Base-by-base conservation (phyloP, 257 asterid species). In the Ehretia macrophylla region DNA sequence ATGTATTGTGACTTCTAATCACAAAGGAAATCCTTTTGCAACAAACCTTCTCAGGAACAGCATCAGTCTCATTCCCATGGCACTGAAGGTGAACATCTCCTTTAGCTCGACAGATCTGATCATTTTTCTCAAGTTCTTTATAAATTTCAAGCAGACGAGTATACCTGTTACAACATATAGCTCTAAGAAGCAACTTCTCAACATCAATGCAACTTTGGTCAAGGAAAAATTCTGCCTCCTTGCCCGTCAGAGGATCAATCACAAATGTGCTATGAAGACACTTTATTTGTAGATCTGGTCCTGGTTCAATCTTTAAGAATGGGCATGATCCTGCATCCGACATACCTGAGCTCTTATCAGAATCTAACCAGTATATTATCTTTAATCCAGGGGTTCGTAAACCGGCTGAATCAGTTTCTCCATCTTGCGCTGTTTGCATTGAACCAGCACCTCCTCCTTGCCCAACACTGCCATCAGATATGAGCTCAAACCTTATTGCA, bases 401-500 rank as follows among this genome's bases (percentile, higher is more conserved):
- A 59, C 83, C 79, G 65, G 83, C 77, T 52, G 82, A 73, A 72
- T 93, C 97, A 69, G 77, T 73, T 54, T 93, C 99, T 71, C 86
- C 96, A 67, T 89, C 97, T 75, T 78, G 96, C 37, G 83, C 60
- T 48, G 66, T 73, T 55, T 83, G 87, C 59, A 72, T 47, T 55
- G 81, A 70, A 58, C 78, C 63, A 48, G 80, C 61, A 62, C 68
- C 75, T 60, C 81, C 81, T 64, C 87, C 95, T 75, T 81, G 96
- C 57, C 86, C 94, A 55, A 60, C 70, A 67, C 80, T 73, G 66
- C 92, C 92, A 82, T 93, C 97, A 53, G 95, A 75, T 71, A 93
- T 90, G 72, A 87, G 94, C 80, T 93, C 99, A 77, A 89, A 93
- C 67, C 94, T 87, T 72, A 93, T 93, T 50, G 97, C 96, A 75